Conservation (phyloP, 176 grass and related monocot genomes). For the Oryza officinalis region DNA sequence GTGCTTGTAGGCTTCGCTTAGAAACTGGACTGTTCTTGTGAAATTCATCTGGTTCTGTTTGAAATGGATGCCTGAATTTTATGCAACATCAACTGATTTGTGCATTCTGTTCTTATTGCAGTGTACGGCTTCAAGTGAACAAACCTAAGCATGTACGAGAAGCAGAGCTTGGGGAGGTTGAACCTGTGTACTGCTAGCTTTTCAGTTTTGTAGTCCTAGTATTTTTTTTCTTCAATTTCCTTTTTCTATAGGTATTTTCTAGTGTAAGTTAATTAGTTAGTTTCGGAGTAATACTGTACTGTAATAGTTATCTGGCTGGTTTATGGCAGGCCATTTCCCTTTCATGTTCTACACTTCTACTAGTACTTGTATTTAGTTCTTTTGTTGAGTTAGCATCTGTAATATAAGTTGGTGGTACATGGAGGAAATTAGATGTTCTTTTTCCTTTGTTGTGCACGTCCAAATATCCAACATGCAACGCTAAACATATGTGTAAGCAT, state of each 20-base stretch:
- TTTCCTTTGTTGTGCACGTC: background rate
- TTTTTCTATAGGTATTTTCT: background rate
- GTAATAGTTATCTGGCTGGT: background rate
- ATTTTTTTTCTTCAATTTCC: background rate
- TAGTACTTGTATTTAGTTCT: slow-evolving; percentile 30
- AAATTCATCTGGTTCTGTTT: background rate
- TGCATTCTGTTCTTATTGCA: slow-evolving; percentile 17
- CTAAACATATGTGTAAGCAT: background rate
- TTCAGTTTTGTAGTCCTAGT: slow-evolving; percentile 51
- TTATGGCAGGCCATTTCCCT: background rate
- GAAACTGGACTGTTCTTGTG: background rate
- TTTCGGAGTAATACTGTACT: slow-evolving; percentile 6
- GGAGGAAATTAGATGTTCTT: slow-evolving; percentile 11
- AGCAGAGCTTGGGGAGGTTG: slow-evolving; percentile 13
- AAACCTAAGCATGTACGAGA: background rate
- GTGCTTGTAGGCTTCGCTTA: background rate
- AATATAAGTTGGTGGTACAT: slow-evolving; percentile 40
- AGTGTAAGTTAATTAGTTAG: slow-evolving; percentile 8
- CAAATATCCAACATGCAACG: background rate
- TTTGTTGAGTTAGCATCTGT: slow-evolving; percentile 42
- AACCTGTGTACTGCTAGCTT: slow-evolving; percentile 4
- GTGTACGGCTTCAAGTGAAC: background rate
- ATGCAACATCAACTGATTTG: background rate
- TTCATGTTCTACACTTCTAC: background rate
- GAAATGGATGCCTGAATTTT: background rate